These are phyloP conservation scores for Termitomyces sp. DNA, from an alignment of 768 basidiomycete genomes.

Conservation along the genomic window DNA sequence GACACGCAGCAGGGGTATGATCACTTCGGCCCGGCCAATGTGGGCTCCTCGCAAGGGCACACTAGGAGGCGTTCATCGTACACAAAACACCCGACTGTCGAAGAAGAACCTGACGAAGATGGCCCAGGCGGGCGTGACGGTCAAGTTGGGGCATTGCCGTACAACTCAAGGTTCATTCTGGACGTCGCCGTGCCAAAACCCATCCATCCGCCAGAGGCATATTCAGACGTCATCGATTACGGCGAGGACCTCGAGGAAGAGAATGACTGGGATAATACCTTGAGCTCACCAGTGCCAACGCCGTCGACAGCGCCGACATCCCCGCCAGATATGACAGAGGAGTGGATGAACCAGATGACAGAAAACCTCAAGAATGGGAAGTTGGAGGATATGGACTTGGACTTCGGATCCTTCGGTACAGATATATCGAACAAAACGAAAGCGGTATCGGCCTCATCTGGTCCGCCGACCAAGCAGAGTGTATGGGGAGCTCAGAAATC, in stretches of 20 bases:
- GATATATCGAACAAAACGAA: constrained; percentile 6
- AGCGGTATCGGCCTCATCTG: constrained; percentile 5
- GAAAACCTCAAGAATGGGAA: constrained; percentile 23
- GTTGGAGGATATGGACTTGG: constrained; percentile 13
- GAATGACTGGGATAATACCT: constrained; percentile 18
- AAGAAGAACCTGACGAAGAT: constrained; percentile 47
- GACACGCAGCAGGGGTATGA: constrained; percentile 4
- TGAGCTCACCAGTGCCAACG: constrained; percentile 25
- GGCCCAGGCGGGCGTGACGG: constrained; percentile 22
- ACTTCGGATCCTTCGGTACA: constrained; percentile 9
- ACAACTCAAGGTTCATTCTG: constrained; percentile 33
- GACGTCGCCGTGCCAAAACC: constrained; percentile 43
- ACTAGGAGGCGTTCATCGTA: constrained; percentile 7
- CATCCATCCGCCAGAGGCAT: constrained; percentile 36
- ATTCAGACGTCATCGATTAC: constrained; percentile 36
- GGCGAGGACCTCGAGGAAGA: constrained; percentile 23
- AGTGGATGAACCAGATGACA: constrained; percentile 24
- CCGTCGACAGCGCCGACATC: constrained; percentile 29
- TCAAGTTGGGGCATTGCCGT: constrained; percentile 30
- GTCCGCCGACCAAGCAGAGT: constrained; percentile 5
- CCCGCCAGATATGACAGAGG: constrained; percentile 27
- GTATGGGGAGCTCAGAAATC: constrained; percentile 11
- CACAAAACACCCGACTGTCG: constrained; percentile 40
- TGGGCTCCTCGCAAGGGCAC: neutral
- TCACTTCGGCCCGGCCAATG: neutral